Base-by-base conservation (phyloP, 352 stramenopile species). In the Salisapilia sapeloensis region DNA sequence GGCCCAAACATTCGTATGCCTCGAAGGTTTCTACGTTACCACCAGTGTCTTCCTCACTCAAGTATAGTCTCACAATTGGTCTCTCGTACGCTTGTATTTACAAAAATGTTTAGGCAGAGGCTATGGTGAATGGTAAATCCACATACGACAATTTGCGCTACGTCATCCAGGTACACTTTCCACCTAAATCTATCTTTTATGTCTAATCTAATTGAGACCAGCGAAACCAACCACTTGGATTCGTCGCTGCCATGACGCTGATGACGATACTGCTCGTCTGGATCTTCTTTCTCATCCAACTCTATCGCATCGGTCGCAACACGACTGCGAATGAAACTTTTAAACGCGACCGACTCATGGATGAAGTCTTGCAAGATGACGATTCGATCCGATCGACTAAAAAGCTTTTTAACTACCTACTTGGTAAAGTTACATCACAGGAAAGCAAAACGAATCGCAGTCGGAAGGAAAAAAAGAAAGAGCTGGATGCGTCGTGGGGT, bases 291-390 rank as follows among this genome's bases (percentile, higher is more conserved):
- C 35, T 82, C 17, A 74, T 81, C 39, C 72, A 89, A 26, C 43
- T 89, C 2, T 57, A 60, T 27, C 72, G 72, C 20, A 78, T 89
- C 36, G 41, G 51, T 6, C 58, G 59, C 34, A 89, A 89, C 22
- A 57, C 59, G 32, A 85, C 72, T 3, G 70, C 72, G 3, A 83
- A 79, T 37, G 72, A 89, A 42, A 64, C 69, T 8, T 89, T 89
- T 33, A 89, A 89, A 47, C 72, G 72, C 22, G 64, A 84, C 45
- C 60, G 69, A 13, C 44, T 85, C n/a, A 58, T 48, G 22, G 56
- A 72, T n/a, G 41, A 65, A 44, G 66, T 62, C 3, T 47, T 62
- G 22, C 40, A 71, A 8, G 62, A 79, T 36, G 38, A 50, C 15
- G 41, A 69, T 40, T 51, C 52, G 16, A 53, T 56, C 15, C 39